phyloP scores from a whole-genome alignment of 164 flowering plant genomes.

The Annona cherimola region DNA sequence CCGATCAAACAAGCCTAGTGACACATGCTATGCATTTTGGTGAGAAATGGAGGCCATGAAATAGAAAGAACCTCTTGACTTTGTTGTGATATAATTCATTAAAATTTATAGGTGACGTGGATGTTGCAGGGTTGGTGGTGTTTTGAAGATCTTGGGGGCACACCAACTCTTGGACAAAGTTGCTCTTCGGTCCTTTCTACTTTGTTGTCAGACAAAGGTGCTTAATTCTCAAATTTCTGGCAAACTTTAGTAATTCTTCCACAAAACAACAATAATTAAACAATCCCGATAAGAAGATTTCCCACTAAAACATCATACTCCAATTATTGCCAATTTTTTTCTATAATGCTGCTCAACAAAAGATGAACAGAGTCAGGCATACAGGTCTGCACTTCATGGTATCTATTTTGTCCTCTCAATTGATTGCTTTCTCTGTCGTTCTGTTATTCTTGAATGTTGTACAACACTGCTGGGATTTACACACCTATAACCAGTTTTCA shows the following conservation, averaged over 20 bases:
- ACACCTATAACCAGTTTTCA: no score
- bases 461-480: no score
- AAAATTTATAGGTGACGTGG: neutral
- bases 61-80: neutral
- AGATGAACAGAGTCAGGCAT: no score
- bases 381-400: no score
- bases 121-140: constrained; percentile 69
- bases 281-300: no score
- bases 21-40: constrained; percentile 98
- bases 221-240: constrained; percentile 7
- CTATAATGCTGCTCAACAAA: no score
- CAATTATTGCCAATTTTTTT: no score
- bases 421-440: no score
- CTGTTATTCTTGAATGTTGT: no score
- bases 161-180: constrained; percentile 45
- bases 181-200: constrained; percentile 55
- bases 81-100: neutral
- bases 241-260: neutral
- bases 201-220: constrained; percentile 76
- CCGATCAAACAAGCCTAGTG: constrained; percentile 77
- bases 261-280: neutral
- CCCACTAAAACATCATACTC: no score
- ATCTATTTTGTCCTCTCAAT: no score
- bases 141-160: constrained; percentile 64
- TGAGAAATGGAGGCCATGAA: constrained; percentile 18